phyloP scores from a whole-genome alignment of 225 moss, liverwort and hornwort genomes.

The Physcomitrium patens region DNA sequence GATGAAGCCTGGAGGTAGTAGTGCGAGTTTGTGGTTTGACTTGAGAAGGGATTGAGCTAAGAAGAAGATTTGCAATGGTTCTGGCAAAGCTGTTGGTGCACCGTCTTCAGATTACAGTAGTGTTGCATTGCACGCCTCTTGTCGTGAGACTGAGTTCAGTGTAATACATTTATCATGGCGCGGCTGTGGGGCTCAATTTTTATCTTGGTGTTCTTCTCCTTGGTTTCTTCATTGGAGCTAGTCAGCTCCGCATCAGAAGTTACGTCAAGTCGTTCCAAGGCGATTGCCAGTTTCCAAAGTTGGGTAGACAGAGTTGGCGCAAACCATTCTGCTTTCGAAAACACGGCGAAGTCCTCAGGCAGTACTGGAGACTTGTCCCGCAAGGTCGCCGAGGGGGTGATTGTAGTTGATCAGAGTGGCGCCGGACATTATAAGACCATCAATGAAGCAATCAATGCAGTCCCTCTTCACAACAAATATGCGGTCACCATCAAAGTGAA shows the following conservation, averaged over 20 bases:
- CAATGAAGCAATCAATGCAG: slow-evolving; percentile 50
- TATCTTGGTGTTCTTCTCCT: slow-evolving; percentile 11
- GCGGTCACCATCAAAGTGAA: slow-evolving; percentile 55
- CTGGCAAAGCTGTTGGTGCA: too few species aligned
- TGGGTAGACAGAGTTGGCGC: slow-evolving; percentile 23
- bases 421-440: slow-evolving; percentile 48
- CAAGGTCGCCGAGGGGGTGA: slow-evolving; percentile 20
- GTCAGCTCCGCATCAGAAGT: slow-evolving; percentile 2
- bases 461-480: slow-evolving; percentile 38
- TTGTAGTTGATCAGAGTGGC: slow-evolving; percentile 59
- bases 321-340: slow-evolving; percentile 13
- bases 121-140: too few species aligned
- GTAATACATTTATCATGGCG: slow-evolving; percentile 27
- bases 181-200: slow-evolving; percentile 19
- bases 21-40: too few species aligned
- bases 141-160: not conserved
- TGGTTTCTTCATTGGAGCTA: not conserved
- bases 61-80: too few species aligned
- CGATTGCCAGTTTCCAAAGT: slow-evolving; percentile 26
- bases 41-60: too few species aligned
- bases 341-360: not conserved
- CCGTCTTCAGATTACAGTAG: too few species aligned
- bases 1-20: too few species aligned
- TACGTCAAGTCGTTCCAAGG: slow-evolving; percentile 9
- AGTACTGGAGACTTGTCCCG: not conserved